phyloP scores from a whole-genome alignment of 2,329 filamentous ascomycete species.

The Beauveria asiatica region DNA sequence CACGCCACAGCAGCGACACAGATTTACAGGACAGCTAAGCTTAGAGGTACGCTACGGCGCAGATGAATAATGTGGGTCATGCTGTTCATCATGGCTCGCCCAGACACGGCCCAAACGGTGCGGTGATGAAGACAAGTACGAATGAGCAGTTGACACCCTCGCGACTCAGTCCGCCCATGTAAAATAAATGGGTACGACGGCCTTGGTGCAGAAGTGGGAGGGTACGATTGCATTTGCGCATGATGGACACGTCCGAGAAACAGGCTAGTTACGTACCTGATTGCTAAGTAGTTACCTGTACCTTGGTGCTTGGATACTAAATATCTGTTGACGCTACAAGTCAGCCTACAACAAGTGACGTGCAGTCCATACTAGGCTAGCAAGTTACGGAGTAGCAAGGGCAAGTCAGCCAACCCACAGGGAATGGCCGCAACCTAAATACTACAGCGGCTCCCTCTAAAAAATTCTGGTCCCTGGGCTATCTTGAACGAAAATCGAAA shows the following conservation, averaged over 20 bases:
- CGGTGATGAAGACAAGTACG: not conserved
- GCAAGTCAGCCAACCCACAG: not conserved
- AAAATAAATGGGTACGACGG: not conserved
- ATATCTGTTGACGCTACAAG: no score
- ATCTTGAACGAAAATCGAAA: not conserved
- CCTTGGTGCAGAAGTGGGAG: not conserved
- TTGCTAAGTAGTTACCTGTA: no score
- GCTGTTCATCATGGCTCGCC: no score
- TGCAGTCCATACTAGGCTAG: no score
- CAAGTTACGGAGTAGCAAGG: not conserved
- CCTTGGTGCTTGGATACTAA: no score
- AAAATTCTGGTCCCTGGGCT: slow-evolving; percentile 4
- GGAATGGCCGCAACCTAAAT: not conserved
- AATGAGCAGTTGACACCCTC: not conserved
- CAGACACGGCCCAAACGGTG: not conserved
- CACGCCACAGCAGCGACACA: not conserved
- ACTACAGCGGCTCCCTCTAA: not conserved
- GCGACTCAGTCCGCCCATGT: not conserved
- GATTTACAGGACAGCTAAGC: not conserved
- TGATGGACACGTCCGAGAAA: not conserved
- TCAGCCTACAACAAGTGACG: no score
- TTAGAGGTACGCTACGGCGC: no score
- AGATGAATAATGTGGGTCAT: no score
- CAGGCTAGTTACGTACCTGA: not conserved
- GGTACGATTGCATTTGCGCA: not conserved